These are phyloP conservation scores for Jamesozyma spencerorum DNA, from an alignment of 805 yeast genomes.

Conservation along the genomic window DNA sequence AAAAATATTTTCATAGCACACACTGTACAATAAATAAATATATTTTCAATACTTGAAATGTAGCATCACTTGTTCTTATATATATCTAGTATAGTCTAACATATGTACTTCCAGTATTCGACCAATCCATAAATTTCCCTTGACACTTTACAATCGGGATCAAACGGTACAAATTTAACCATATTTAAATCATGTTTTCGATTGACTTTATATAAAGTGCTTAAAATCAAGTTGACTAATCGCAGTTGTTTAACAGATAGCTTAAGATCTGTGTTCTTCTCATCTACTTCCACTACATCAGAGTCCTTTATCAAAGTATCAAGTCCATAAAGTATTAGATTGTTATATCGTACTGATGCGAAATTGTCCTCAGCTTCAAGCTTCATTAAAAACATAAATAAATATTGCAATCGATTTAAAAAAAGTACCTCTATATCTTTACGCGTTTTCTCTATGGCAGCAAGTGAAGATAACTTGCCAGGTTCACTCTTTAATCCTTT, in stretches of 20 bases:
- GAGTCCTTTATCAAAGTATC: slow-evolving; percentile 13
- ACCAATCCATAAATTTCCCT: slow-evolving; percentile 11
- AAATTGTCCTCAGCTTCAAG: slow-evolving; percentile 19
- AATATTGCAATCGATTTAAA: slow-evolving; percentile 24
- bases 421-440: slow-evolving; percentile 20
- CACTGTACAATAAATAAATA: slow-evolving; percentile 4
- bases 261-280: no score
- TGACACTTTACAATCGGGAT: slow-evolving; percentile 2
- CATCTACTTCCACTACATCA: no score
- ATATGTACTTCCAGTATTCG: slow-evolving; percentile 22
- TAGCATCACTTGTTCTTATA: background rate
- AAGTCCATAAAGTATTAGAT: slow-evolving; percentile 23
- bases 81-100: slow-evolving; percentile 14
- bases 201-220: slow-evolving; percentile 17
- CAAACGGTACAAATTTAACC: slow-evolving; percentile 9
- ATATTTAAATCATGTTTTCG: slow-evolving; percentile 13
- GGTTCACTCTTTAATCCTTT: slow-evolving; percentile 7
- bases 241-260: slow-evolving; percentile 8
- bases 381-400: slow-evolving; percentile 29
- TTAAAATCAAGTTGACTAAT: slow-evolving; percentile 17
- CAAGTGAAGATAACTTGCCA: slow-evolving; percentile 14
- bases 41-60: background rate
- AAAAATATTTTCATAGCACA: background rate
- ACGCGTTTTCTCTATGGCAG: slow-evolving; percentile 9
- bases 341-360: slow-evolving; percentile 10